These are phyloP conservation scores for Mangifera indica DNA, from an alignment of 345 rosid species.

Conservation along the genomic window DNA sequence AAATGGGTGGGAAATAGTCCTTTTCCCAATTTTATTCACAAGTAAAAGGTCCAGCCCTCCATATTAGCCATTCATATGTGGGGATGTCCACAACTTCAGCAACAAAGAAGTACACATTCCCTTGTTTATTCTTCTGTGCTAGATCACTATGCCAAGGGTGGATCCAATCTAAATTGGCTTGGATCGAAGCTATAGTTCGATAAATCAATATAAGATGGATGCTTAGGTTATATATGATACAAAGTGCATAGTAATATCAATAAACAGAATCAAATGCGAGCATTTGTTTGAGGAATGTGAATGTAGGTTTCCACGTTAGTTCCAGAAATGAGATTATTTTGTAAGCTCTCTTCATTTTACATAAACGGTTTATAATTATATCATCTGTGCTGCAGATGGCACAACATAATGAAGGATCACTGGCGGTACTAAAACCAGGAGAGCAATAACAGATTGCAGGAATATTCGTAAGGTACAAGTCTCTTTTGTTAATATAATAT, in stretches of 20 bases:
- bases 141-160: not conserved
- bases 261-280: constrained; percentile 39
- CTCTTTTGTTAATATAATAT: not conserved
- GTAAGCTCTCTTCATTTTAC: not conserved
- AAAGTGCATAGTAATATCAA: not conserved
- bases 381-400: constrained; percentile 63
- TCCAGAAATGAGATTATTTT: not conserved
- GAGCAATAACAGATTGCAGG: constrained; percentile 67
- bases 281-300: constrained; percentile 39
- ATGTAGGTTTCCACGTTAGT: constrained; percentile 41
- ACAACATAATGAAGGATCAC: constrained; percentile 72
- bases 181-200: no score
- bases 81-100: constrained; percentile 13
- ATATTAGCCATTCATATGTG: constrained; percentile 16
- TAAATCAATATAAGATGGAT: not conserved
- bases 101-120: constrained; percentile 13
- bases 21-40: no score
- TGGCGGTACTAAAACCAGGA: constrained; percentile 84
- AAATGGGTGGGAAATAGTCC: no score
- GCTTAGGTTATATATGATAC: not conserved
- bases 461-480: constrained; percentile 67
- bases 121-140: not conserved
- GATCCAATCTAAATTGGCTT: no score
- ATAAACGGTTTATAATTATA: not conserved
- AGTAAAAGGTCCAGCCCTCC: constrained; percentile 6